Conservation (phyloP, 2,329 filamentous ascomycete species). For the Cladophialophora psammophila region DNA sequence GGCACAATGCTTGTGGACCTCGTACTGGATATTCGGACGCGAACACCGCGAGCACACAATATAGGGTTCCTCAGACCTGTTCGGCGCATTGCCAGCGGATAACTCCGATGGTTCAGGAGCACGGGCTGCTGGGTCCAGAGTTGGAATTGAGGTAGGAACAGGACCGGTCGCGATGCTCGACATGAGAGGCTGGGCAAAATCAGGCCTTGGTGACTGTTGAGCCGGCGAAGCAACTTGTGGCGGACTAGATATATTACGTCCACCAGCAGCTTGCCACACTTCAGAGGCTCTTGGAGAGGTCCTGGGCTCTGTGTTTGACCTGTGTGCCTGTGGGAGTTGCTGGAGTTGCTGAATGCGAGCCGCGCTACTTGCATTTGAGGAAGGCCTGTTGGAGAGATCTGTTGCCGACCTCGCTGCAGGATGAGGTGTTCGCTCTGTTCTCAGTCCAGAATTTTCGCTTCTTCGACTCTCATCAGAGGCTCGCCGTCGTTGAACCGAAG, state of each 20-base stretch:
- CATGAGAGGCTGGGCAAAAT: conserved; percentile 23
- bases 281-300: conserved; percentile 32
- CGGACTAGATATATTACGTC: conserved; percentile 24
- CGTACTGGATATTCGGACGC: conserved; percentile 78
- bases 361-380: conserved; percentile 20
- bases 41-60: conserved; percentile 76
- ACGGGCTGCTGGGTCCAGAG: conserved; percentile 37
- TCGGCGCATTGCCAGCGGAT: conserved; percentile 6
- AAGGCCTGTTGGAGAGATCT: conserved; percentile 60
- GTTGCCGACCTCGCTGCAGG: conserved; percentile 68
- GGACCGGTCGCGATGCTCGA: conserved; percentile 33
- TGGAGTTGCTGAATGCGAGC: conserved; percentile 32
- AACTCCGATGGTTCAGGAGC: conserved; percentile 26
- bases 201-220: conserved; percentile 20
- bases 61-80: conserved; percentile 65
- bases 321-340: conserved; percentile 29
- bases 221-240: conserved; percentile 24
- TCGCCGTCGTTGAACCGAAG: conserved; percentile 34
- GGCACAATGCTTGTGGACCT: conserved; percentile 82
- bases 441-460: conserved; percentile 40
- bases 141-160: conserved; percentile 41
- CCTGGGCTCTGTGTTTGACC: conserved; percentile 37
- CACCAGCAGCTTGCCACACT: conserved; percentile 33
- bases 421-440: conserved; percentile 50
- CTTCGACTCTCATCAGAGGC: conserved; percentile 43